Conservation (phyloP, 805 yeast genomes). For the Hanseniaspora osmophila region DNA sequence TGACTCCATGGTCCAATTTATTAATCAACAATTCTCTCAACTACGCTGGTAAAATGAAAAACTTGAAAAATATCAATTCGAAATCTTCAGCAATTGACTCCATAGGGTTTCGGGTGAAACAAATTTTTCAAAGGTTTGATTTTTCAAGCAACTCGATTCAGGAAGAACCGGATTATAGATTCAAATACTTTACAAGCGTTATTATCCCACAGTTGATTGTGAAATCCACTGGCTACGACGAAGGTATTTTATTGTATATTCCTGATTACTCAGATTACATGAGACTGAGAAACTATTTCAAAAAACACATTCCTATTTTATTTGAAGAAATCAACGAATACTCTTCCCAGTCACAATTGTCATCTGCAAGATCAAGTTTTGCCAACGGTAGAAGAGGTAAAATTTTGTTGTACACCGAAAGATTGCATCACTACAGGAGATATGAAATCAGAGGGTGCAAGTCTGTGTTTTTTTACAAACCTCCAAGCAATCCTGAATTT, state of each 20-base stretch:
- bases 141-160: slow-evolving; percentile 19
- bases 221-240: slow-evolving; percentile 44
- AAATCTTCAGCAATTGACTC: slow-evolving; percentile 22
- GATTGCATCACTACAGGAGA: slow-evolving; percentile 84
- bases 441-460: slow-evolving; percentile 76
- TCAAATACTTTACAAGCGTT: slow-evolving; percentile 63
- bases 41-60: slow-evolving; percentile 46
- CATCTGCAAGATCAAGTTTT: slow-evolving; percentile 2
- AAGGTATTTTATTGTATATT: slow-evolving; percentile 66
- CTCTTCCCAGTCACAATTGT: slow-evolving; percentile 44
- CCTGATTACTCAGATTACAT: slow-evolving; percentile 81
- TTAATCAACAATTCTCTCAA: slow-evolving; percentile 38
- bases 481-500: slow-evolving; percentile 75
- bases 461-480: slow-evolving; percentile 64
- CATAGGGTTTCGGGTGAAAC: slow-evolving; percentile 47
- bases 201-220: slow-evolving; percentile 51
- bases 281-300: slow-evolving; percentile 52
- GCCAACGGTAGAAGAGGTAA: slow-evolving; percentile 31
- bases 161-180: slow-evolving; percentile 70
- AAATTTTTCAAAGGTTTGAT: slow-evolving; percentile 60
- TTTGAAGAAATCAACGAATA: slow-evolving; percentile 77
- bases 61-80: slow-evolving; percentile 44
- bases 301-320: slow-evolving; percentile 42
- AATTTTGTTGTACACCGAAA: slow-evolving; percentile 78
- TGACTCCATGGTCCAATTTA: slow-evolving; percentile 71